These are phyloP conservation scores for Leucosporidium yakuticum DNA, from an alignment of 768 basidiomycete genomes.

Conservation along the genomic window DNA sequence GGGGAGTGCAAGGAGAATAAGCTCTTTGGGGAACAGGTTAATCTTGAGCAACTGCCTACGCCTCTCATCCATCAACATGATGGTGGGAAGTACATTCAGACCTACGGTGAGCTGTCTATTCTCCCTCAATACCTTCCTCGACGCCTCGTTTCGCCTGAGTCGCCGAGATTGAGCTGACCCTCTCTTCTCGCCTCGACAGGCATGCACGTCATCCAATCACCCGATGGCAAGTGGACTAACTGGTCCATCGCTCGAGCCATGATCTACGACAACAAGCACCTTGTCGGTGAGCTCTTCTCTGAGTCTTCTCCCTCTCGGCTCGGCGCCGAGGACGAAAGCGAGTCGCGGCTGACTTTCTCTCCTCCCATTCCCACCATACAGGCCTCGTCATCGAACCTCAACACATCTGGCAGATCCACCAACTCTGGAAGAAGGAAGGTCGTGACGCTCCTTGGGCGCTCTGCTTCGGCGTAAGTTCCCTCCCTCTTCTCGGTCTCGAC, in stretches of 20 bases:
- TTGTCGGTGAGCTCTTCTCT: too few species aligned
- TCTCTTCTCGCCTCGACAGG: background rate
- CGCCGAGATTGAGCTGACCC: too few species aligned
- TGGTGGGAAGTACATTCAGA: slow-evolving; percentile 8
- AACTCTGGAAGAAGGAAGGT: background rate
- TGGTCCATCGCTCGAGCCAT: slow-evolving; percentile 6
- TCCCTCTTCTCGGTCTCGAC: too few species aligned
- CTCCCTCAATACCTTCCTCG: background rate
- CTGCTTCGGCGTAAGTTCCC: background rate
- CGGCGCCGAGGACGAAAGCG: too few species aligned
- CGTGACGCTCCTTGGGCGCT: background rate
- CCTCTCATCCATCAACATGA: slow-evolving; percentile 4
- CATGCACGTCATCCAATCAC: slow-evolving; percentile 4
- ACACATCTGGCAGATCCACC: slow-evolving; percentile 12
- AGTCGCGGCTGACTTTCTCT: too few species aligned
- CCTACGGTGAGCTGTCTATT: too few species aligned
- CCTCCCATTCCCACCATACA: too few species aligned
- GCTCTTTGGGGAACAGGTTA: background rate
- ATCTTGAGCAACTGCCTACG: background rate
- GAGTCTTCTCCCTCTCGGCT: background rate
- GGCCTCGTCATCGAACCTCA: slow-evolving; percentile 8
- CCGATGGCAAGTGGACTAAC: slow-evolving; percentile 12
- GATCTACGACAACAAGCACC: slow-evolving; percentile 9
- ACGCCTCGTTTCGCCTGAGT: too few species aligned
- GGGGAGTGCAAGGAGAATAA: slow-evolving; percentile 8